These are phyloP conservation scores for Trichoderma citrinoviride DNA, from an alignment of 2,329 filamentous ascomycete genomes.

Conservation along the genomic window DNA sequence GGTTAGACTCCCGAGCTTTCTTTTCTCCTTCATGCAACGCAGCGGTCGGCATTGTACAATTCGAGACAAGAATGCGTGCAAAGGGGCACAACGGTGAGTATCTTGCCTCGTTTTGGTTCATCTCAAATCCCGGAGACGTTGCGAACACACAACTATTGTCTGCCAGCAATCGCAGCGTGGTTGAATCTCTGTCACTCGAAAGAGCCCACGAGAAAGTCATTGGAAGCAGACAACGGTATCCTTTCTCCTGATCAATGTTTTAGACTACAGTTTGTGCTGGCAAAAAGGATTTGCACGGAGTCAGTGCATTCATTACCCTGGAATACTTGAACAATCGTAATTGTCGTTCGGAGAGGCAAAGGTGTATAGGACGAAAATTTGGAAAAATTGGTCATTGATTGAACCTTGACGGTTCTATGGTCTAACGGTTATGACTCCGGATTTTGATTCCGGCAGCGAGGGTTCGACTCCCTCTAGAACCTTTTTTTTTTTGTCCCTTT, in stretches of 20 bases:
- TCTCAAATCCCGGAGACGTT: background rate
- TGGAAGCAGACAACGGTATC: too few relatives aligned
- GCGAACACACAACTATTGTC: background rate
- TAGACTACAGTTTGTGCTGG: background rate
- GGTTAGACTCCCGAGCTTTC: conserved; percentile 1
- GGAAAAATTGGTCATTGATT: background rate
- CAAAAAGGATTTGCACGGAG: background rate
- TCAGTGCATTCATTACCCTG: background rate
- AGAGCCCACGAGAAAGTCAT: too few relatives aligned
- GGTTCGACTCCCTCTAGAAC: conserved; percentile 24
- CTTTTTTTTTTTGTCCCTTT: conserved; percentile 10
- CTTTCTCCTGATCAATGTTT: background rate
- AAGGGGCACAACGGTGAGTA: background rate
- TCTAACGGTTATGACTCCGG: conserved; percentile 26
- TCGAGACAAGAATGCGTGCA: background rate
- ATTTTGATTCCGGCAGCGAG: conserved; percentile 26
- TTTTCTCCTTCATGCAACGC: background rate
- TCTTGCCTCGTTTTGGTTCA: background rate
- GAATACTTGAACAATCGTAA: background rate
- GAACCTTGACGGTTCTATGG: conserved; percentile 20
- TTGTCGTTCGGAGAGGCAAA: too few relatives aligned
- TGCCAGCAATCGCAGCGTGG: too few relatives aligned
- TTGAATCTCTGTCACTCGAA: too few relatives aligned
- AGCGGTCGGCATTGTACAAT: background rate
- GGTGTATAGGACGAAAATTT: background rate